Base-by-base conservation (phyloP, 768 basidiomycete genomes). In the Mycena floridula region DNA sequence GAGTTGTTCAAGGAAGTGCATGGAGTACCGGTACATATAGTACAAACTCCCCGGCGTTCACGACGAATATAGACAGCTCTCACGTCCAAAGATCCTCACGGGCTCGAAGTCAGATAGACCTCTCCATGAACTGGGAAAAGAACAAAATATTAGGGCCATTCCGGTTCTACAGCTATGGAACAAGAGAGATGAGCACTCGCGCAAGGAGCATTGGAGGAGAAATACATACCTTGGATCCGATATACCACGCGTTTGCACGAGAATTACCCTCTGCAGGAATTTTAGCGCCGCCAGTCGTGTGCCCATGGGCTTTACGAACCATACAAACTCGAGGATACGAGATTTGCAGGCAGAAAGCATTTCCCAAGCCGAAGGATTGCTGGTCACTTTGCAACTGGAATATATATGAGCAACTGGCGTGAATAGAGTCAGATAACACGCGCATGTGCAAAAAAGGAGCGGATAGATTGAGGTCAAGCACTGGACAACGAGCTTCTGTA, bases 161-260 rank as follows among this genome's bases (percentile, higher is more conserved):
- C 60, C 81, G 85, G 60, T 88, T 88, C 63, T 91, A 89, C 32
- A 93, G 72, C 92, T n/a, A n/a, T 94, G 62, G 25, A 54, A 7
- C n/a, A 18, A 7, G 4, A 18, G 7, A 32, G 25, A 4, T 38
- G n/a, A n/a, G n/a, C n/a, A 37, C 16, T 20, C 5, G 41, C 35
- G 11, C 4, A 9, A 37, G 26, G 24, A 41, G n/a, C n/a, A n/a
- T n/a, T n/a, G n/a, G n/a, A n/a, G n/a, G n/a, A n/a, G n/a, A 23
- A 15, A 24, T 15, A 58, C 68, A 46, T 67, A 97, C 72, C 96
- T 76, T 45, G 96, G 96, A 66, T 99, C 96, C 25, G 84, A 84
- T 46, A 86, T 68, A 0, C 89, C 89, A 41, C 89, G 80, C 39
- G 89, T 93, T 56, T 97, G 93, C 1, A 95, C 85, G 51, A 97